Evolutionary conservation across 2,329 filamentous ascomycete genomes (phyloP), one percentile per base, ranked within the genome.

Genomic region (Metarhizium sp.): DNA sequence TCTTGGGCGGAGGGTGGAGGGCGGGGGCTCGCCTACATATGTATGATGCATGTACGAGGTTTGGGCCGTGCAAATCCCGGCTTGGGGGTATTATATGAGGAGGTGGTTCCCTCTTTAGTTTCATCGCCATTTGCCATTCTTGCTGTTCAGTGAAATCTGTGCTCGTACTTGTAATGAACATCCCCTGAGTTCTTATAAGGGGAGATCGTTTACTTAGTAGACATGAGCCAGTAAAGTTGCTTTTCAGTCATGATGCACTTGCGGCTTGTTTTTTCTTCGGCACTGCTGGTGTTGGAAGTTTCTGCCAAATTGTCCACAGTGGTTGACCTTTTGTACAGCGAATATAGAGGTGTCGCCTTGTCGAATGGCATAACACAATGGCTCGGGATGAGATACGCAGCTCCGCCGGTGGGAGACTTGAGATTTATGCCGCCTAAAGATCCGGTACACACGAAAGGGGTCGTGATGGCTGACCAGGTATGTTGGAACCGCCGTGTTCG

Each of bases 361-460:
- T 61, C 69, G 0, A 80, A 80, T 61, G 85, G 84, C 1, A 72
- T 90, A 50, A 82, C 79, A 2, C 78, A 86, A 67, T 92, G 87
- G 86, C 76, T 89, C 7, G 88, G 87, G 1, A 81, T 94, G 59
- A 81, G 87, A 47, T 94, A 83, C 71, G 88, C 88, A 1, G 83
- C 85, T 5, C 75, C 87, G 14, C 88, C 88, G 0, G 55, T 87
- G 2, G 85, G 84, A 1, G 62, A 79, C 6, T 66, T 88, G 57
- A 78, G 89, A 20, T 92, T 91, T 64, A 74, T 77, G 53, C 81
- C 83, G 13, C 87, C 89, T 0, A 73, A 78, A 62, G 84, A 88
- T 65, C 87, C 88, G 2, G 59, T 70, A 0, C 61, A 66, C 2
- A 70, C 73, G 18, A 57, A 69, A 2, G 73, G 70, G 1, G 64